A percentile compares a stretch with the other conserved stretches of the same genome.
Evolutionary conservation across 2,329 filamentous ascomycete species (phyloP).

Genomic region (Harringtonia aguacate): DNA sequence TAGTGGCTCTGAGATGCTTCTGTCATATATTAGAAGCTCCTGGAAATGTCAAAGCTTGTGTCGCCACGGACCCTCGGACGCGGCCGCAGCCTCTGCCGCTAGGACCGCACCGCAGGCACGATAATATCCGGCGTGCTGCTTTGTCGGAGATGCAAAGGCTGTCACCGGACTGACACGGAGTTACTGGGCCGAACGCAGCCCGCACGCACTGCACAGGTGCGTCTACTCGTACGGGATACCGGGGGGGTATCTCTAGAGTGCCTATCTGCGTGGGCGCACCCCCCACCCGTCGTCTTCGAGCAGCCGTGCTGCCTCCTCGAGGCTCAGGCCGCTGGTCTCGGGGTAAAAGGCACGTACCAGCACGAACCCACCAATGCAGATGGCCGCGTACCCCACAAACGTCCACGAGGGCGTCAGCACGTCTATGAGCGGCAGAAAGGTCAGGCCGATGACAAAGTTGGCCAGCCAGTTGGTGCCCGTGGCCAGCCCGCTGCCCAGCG

Average conservation of each 20-base stretch:
- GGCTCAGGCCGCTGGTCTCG: slow-evolving; percentile 69
- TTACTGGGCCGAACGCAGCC: too few species aligned
- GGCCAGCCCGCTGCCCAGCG: slow-evolving; percentile 59
- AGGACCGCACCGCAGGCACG: too few species aligned
- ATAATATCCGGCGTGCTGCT: too few species aligned
- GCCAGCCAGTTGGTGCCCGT: slow-evolving; percentile 80
- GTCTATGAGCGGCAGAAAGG: slow-evolving; percentile 83
- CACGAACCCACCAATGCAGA: slow-evolving; percentile 60
- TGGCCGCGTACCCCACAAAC: slow-evolving; percentile 65
- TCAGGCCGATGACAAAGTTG: slow-evolving; percentile 78
- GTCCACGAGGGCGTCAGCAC: slow-evolving; percentile 61
- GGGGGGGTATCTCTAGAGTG: slow-evolving; percentile 12
- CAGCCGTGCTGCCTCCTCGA: slow-evolving; percentile 70
- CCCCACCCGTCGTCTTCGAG: slow-evolving; percentile 67
- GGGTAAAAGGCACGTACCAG: slow-evolving; percentile 69
- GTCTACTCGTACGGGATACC: too few species aligned
- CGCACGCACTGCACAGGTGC: too few species aligned
- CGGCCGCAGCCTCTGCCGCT: too few species aligned
- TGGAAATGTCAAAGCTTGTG: too few species aligned
- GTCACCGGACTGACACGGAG: too few species aligned
- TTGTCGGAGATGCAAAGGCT: too few species aligned
- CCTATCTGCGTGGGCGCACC: slow-evolving; percentile 27
- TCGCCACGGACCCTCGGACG: too few species aligned
- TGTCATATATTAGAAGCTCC: too few species aligned
- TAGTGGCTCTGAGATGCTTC: too few species aligned